Conservation (phyloP, 2,329 filamentous ascomycete species). For the Bertia moriformis region DNA sequence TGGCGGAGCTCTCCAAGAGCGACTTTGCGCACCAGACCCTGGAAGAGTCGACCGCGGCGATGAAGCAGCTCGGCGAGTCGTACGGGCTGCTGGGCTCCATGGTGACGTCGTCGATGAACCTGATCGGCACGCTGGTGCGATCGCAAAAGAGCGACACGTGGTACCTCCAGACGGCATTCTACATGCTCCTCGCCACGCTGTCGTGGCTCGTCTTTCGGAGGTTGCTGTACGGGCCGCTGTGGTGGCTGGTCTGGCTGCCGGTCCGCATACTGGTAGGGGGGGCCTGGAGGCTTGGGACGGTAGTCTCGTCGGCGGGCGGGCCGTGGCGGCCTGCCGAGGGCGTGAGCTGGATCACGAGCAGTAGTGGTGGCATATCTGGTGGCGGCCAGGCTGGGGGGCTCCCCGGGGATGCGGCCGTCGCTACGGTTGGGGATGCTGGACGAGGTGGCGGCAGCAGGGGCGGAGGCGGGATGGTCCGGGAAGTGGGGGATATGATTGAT, state of each 20-base stretch:
- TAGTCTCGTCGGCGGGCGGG: too few relatives aligned
- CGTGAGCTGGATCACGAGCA: conserved; percentile 11
- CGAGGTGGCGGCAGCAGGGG: too few relatives aligned
- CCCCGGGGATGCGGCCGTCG: background rate
- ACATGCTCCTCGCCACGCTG: conserved; percentile 63
- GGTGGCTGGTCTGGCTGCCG: conserved; percentile 79
- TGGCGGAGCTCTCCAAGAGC: conserved; percentile 68
- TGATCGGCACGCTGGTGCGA: conserved; percentile 68
- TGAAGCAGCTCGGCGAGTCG: conserved; percentile 64
- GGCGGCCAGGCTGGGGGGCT: too few relatives aligned
- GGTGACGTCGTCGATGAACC: conserved; percentile 56
- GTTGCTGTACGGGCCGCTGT: conserved; percentile 73
- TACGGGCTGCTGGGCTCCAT: conserved; percentile 70
- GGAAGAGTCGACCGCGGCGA: conserved; percentile 66
- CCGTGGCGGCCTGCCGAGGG: conserved; percentile 12
- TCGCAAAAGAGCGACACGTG: conserved; percentile 95
- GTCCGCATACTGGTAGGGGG: conserved; percentile 51
- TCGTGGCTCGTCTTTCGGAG: conserved; percentile 76
- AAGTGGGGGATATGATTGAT: too few relatives aligned
- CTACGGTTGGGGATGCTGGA: conserved; percentile 2
- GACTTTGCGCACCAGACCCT: conserved; percentile 84
- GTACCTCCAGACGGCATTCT: conserved; percentile 86
- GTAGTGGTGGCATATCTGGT: conserved; percentile 8
- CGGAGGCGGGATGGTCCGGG: too few relatives aligned
- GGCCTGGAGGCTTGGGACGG: conserved; percentile 37